Evolutionary conservation across 352 stramenopile genomes (phyloP).

Genomic region (Phytophthora pinifolia): DNA sequence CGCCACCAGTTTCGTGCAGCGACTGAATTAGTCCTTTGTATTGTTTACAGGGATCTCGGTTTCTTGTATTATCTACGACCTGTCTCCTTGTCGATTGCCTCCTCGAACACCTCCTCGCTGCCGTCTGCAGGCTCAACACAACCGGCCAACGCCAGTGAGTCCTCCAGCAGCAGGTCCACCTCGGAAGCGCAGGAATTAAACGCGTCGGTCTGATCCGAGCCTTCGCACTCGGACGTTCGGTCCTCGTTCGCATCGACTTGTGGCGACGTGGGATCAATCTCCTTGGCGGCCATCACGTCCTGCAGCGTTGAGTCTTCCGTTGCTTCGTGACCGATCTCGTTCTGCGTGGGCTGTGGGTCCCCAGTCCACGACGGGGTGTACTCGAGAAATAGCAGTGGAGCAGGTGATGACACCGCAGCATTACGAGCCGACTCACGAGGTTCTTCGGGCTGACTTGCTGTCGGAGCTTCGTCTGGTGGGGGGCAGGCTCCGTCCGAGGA

Average conservation of each 20-base stretch:
- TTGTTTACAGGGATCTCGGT: too few species aligned
- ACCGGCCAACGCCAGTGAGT: background rate
- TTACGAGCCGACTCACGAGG: background rate
- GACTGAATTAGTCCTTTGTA: slow-evolving; percentile 10
- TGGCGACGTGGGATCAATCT: background rate
- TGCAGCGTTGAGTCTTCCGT: background rate
- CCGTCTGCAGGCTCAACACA: slow-evolving; percentile 1
- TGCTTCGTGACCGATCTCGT: too few species aligned
- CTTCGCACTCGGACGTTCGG: slow-evolving; percentile 18
- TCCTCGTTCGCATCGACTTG: slow-evolving; percentile 9
- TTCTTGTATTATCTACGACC: background rate
- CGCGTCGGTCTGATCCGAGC: slow-evolving; percentile 16
- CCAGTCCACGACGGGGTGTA: slow-evolving; percentile 7
- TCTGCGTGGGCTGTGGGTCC: background rate
- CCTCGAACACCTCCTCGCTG: slow-evolving; percentile 23
- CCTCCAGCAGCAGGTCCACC: slow-evolving; percentile 1
- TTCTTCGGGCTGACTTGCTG: background rate
- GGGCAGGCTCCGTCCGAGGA: too few species aligned
- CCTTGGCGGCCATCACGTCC: too few species aligned
- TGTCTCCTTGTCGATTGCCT: slow-evolving; percentile 18
- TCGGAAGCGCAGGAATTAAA: slow-evolving; percentile 32
- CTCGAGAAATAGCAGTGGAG: slow-evolving; percentile 20
- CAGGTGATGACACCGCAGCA: background rate
- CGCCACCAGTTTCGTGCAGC: slow-evolving; percentile 13
- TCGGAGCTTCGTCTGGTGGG: too few species aligned